phyloP scores from a whole-genome alignment of 331 rosid species.

The Cydonia oblonga region DNA sequence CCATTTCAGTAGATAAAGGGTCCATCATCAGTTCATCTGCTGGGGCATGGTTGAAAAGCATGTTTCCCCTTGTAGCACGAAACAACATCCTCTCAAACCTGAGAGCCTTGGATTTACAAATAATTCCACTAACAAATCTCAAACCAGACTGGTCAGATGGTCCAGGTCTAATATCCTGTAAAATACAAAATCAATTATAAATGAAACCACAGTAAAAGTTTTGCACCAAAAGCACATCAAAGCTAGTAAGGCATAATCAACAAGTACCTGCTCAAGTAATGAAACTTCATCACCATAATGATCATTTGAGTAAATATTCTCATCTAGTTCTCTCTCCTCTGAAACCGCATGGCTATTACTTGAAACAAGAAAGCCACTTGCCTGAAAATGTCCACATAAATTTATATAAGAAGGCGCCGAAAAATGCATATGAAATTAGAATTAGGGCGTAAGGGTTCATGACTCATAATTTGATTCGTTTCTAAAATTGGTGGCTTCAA shows the following conservation, averaged over 20 bases:
- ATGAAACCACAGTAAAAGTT: slow-evolving; percentile 10
- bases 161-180: slow-evolving; percentile 70
- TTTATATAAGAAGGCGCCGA: slow-evolving; percentile 7
- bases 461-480: neutral
- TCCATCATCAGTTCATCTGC: slow-evolving; percentile 82
- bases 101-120: slow-evolving; percentile 69
- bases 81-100: slow-evolving; percentile 94
- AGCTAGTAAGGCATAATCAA: neutral
- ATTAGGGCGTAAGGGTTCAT: neutral
- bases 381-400: slow-evolving; percentile 45
- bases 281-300: slow-evolving; percentile 51
- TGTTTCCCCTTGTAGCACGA: slow-evolving; percentile 98
- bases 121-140: slow-evolving; percentile 90
- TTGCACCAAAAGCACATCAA: neutral
- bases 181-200: slow-evolving; percentile 17
- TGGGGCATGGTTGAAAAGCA: slow-evolving; percentile 92
- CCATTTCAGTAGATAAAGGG: slow-evolving; percentile 85
- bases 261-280: slow-evolving; percentile 72
- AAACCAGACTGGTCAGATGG: slow-evolving; percentile 73
- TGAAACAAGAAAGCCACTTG: slow-evolving; percentile 70
- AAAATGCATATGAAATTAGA: neutral
- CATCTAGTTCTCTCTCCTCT: slow-evolving; percentile 72
- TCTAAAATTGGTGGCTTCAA: neutral
- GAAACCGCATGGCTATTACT: slow-evolving; percentile 46
- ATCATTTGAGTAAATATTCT: slow-evolving; percentile 59